phyloP scores from a whole-genome alignment of 306 rosid species.

The Cyamopsis tetragonoloba region DNA sequence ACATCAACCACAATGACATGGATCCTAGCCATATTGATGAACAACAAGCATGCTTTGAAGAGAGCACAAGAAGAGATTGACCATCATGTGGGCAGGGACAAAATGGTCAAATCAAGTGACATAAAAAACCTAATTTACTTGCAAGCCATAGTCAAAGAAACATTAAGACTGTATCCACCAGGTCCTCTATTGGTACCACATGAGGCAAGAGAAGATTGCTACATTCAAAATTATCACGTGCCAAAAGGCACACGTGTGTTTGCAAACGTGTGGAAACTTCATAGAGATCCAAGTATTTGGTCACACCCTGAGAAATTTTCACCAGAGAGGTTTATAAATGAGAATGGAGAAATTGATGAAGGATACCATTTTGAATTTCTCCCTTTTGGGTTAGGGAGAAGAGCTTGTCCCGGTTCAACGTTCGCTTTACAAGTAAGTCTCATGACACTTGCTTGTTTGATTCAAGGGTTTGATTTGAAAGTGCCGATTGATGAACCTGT shows the following conservation, averaged over 20 bases:
- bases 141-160: constrained; percentile 55
- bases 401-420: constrained; percentile 50
- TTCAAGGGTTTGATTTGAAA: constrained; percentile 50
- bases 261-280: constrained; percentile 57
- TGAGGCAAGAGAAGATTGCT: constrained; percentile 47
- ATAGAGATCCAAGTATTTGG: constrained; percentile 54
- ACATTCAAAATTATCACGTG: constrained; percentile 28
- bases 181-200: constrained; percentile 52
- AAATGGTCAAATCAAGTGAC: constrained; percentile 41
- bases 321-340: constrained; percentile 47
- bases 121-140: constrained; percentile 37
- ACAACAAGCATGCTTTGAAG: constrained; percentile 34
- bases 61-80: constrained; percentile 52
- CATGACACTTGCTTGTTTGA: constrained; percentile 41
- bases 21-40: constrained; percentile 39
- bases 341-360: constrained; percentile 29
- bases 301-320: constrained; percentile 37
- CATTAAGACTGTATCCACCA: constrained; percentile 48
- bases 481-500: constrained; percentile 19
- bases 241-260: constrained; percentile 49
- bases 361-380: constrained; percentile 43
- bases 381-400: constrained; percentile 55
- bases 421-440: constrained; percentile 42
- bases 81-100: constrained; percentile 34
- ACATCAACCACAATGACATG: constrained; percentile 51